Conservation (phyloP, 371 early-diverging fungal species). For the Vairimorpha necatrix region DNA sequence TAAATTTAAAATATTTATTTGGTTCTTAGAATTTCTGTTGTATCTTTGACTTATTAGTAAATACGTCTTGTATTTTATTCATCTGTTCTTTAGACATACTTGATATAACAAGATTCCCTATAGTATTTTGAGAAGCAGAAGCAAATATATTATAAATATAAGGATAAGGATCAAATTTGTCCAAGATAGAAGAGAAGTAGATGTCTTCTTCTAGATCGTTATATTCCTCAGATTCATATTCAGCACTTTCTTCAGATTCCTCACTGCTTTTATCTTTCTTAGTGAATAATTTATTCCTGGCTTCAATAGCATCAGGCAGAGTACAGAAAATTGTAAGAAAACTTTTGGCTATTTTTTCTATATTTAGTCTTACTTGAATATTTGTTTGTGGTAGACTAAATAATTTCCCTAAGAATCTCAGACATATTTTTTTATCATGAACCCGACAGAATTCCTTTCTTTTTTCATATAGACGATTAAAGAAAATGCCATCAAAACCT, state of each 20-base stretch:
- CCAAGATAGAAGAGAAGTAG: slow-evolving; percentile 59
- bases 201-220: slow-evolving; percentile 64
- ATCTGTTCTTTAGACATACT: slow-evolving; percentile 21
- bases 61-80: slow-evolving; percentile 20
- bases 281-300: slow-evolving; percentile 56
- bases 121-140: neutral
- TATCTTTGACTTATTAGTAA: slow-evolving; percentile 9
- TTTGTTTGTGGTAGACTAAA: slow-evolving; percentile 1
- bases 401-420: slow-evolving; percentile 60
- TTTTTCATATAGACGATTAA: slow-evolving; percentile 31
- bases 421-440: slow-evolving; percentile 64
- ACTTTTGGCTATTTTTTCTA: slow-evolving; percentile 21
- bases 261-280: slow-evolving; percentile 48
- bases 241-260: slow-evolving; percentile 44
- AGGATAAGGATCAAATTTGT: slow-evolving; percentile 60
- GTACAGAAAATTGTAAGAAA: slow-evolving; percentile 47
- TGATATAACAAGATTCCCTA: slow-evolving; percentile 13
- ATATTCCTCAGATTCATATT: slow-evolving; percentile 8
- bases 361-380: slow-evolving; percentile 16
- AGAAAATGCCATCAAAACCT: slow-evolving; percentile 30
- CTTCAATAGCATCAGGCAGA: slow-evolving; percentile 60
- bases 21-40: neutral
- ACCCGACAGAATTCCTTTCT: slow-evolving; percentile 59
- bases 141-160: slow-evolving; percentile 48
- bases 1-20: neutral